Base-by-base conservation (phyloP, 306 rosid genomes). In the Cucurbita maxima region DNA sequence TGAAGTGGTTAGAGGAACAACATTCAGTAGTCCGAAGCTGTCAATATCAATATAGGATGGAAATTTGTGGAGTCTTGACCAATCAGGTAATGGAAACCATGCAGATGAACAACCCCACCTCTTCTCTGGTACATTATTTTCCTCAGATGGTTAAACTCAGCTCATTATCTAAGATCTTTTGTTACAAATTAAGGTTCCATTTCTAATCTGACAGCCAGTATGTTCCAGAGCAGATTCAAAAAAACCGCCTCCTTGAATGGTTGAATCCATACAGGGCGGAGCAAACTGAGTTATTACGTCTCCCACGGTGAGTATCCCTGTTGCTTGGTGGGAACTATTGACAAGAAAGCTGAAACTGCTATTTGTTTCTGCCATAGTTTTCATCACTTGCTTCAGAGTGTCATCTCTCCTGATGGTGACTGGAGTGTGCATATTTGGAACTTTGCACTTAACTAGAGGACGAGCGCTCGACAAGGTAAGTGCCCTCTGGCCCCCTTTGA, bases 151-250 rank as follows among this genome's bases (percentile, higher is more conserved):
- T 43, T 66, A 20, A 66, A 66, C 54, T 20, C 55, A 20, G 55
- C 55, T 18, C 55, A 3, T 19, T 68, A n/a, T 79, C 51, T 20
- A 73, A 10, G 41, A 57, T 86, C 77, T 81, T 71, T 16, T 77
- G 18, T 87, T 74, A 44, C 80, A 79, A 56, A 81, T 16, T 16
- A 87, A 48, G 71, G 75, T 82, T 68, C 85, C 90, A 55, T 87
- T 61, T 60, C 82, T 62, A 4, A 84, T 77, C 48, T 73, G 80
- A 51, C 93, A 91, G 12, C 96, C 87, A 70, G 87, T 87, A 76
- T 86, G 96, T 64, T 89, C 93, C 75, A 86, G 79, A 75, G 91
- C 93, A 52, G 86, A 58, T 73, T 86, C 76, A 52, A 87, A 91
- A 76, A 89, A 87, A n/a, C 93, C 86, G 41, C 84, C 87, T 73